Evolutionary conservation across 495 filamentous ascomycete species (phyloP), one percentile per base, ranked within the genome.

Genomic region (Collariella sp.): DNA sequence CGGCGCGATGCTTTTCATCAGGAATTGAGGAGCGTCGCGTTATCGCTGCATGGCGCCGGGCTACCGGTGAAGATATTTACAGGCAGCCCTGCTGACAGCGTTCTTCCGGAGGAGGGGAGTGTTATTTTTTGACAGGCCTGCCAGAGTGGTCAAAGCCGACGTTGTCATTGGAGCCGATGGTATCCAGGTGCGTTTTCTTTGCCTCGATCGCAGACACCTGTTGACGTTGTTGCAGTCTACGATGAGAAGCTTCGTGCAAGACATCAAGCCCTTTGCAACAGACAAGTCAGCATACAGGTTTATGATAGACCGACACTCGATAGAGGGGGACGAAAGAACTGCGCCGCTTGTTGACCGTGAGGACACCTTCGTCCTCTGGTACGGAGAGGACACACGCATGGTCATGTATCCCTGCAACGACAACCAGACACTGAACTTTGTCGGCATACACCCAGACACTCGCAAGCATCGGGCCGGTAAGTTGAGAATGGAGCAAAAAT

Each of bases 261-360:
- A 68, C 11, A 36, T 68, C 22, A 66, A 67, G 15, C 61, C 76
- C 4, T 70, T 72, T 41, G 65, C 73, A 52, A 76, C 74, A 6
- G 80, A 82, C 7, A 79, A 76, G 52, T 76, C 72, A 46, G 81
- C 82, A 2, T 86, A 81, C 64, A 73, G 82, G n/a, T 84, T 86
- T 61, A 61, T 83, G 2, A 68, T 84, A 1, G 63, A 70, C 3
- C 68, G 72, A 3, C 59, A 75, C 26, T 60, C 64, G 10, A 73
- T 74, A 1, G 60, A 69, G 5, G 69, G 68, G 23, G 77, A 83
- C 53, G 70, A 78, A 0, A 65, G 70, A 15, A 78, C 76, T 0
- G 67, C 61, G 12, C 65, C 68, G 0, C 61, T 77, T 16, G 70
- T 70, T 7, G 43, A 72, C 26, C 58, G 68, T 13, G 52, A 61